Base-by-base conservation (phyloP, 2,329 filamentous ascomycete species). In the Cylindrodendrum hubeiense region DNA sequence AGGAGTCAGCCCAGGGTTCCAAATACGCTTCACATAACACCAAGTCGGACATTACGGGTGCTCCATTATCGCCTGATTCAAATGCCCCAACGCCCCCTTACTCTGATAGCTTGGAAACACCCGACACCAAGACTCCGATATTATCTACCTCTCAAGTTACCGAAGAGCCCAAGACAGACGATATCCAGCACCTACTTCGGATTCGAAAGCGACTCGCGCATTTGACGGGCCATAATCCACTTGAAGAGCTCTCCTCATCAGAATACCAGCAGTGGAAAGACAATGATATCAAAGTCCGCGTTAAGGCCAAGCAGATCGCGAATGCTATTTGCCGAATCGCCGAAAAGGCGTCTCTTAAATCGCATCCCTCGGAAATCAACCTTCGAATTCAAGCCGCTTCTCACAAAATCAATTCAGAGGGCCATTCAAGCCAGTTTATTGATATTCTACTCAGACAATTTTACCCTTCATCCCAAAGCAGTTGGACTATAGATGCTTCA, bases 401-500 rank as follows among this genome's bases (percentile, higher is more conserved):
- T 26, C 41, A 33, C 3, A 10, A 33, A 4, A 15, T 47, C 3
- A 26, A 19, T 5, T n/a, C 10, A 30, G 37, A 28, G 4, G 26
- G 9, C 8, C 28, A 55, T 15, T 43, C 37, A 3, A 30, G 51
- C 10, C 37, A 60, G 4, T 17, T 57, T 17, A 8, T 57, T 9
- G 15, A 44, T 4, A 24, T 66, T 4, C 8, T 22, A 2, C 34
- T 66, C 22, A 60, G 56, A 21, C 22, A 47, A 13, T 19, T 50
- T 3, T 17, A 21, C 6, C 26, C 56, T 2, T 24, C 50, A 22
- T 39, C 47, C 19, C 63, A 57, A 9, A 49, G 26, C 24, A 22
- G 19, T 24, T 70, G 69, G 70, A 51, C 15, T 10, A 43, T 65
- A 4, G 66, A 72, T 13, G 47, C 68, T 22, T 56, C 64, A 9